phyloP scores from a whole-genome alignment of 148 eudicot genomes.

The Rhododendron molle region DNA sequence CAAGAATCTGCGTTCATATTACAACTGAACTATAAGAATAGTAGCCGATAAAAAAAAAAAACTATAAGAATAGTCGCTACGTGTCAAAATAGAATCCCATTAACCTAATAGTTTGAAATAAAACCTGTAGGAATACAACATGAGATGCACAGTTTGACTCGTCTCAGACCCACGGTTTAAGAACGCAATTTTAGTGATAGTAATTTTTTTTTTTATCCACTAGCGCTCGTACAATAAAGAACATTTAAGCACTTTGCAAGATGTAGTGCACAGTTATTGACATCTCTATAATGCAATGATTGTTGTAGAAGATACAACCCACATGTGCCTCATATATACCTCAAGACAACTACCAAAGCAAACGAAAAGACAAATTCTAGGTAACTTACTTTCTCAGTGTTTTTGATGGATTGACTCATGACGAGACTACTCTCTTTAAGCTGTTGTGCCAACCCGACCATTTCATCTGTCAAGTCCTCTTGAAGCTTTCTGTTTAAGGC shows the following conservation, averaged over 20 bases:
- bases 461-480: conserved; percentile 96
- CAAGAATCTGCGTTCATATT: conserved; percentile 58
- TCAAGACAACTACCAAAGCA: not conserved
- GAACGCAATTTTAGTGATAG: not conserved
- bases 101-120: not conserved
- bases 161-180: not conserved
- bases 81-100: not conserved
- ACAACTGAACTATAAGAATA: not conserved
- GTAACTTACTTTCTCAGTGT: conserved; percentile 72
- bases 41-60: not conserved
- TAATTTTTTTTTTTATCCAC: too few relatives aligned
- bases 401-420: conserved; percentile 76
- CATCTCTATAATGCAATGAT: not conserved
- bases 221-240: not conserved
- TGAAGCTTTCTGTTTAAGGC: conserved; percentile 73
- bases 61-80: not conserved
- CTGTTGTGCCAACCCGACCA: conserved; percentile 83
- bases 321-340: not conserved
- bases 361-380: not conserved
- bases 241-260: not conserved
- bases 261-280: not conserved
- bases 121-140: not conserved
- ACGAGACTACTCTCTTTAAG: conserved; percentile 81
- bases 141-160: not conserved
- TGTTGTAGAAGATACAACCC: not conserved